These are phyloP conservation scores for Triticum dicoccoides DNA, from an alignment of 176 grass and related monocot species.

Conservation along the genomic window DNA sequence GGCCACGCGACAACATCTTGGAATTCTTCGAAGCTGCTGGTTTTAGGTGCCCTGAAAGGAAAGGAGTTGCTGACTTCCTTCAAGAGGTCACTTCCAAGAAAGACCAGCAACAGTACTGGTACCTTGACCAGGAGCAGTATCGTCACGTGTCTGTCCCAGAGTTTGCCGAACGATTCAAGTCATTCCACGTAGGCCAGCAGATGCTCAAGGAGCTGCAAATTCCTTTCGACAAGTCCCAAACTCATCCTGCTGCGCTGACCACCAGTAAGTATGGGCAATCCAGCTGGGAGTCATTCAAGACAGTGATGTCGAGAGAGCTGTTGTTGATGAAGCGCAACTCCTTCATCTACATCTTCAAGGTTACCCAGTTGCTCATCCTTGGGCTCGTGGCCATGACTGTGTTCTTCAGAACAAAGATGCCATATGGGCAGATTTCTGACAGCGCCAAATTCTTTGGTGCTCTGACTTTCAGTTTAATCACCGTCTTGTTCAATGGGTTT, in stretches of 20 bases:
- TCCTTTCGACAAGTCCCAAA: conserved; percentile 34
- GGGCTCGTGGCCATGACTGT: conserved; percentile 48
- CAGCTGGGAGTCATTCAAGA: conserved; percentile 42
- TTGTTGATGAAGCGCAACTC: conserved; percentile 65
- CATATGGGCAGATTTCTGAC: conserved; percentile 25
- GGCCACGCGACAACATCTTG: conserved; percentile 51
- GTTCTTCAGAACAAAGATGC: conserved; percentile 54
- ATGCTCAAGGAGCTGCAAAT: conserved; percentile 40
- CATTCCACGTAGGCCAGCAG: conserved; percentile 41
- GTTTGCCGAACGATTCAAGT: conserved; percentile 42
- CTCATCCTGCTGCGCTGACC: conserved; percentile 34
- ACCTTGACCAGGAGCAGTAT: conserved; percentile 25
- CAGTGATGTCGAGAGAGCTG: conserved; percentile 38
- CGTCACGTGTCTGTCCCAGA: conserved; percentile 40
- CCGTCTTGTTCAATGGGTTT: conserved; percentile 51
- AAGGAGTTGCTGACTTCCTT: conserved; percentile 66
- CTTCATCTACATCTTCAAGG: conserved; percentile 57
- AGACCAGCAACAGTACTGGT: conserved; percentile 65
- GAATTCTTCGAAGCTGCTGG: conserved; percentile 58
- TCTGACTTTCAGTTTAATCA: conserved; percentile 33
- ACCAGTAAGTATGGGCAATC: conserved; percentile 34
- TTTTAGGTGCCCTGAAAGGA: conserved; percentile 61
- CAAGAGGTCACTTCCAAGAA: conserved; percentile 71
- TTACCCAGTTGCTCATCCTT: conserved; percentile 44
- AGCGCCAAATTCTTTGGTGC: conserved; percentile 40